Conservation (phyloP, 2,329 filamentous ascomycete species). For the Aspergillus neoniger region DNA sequence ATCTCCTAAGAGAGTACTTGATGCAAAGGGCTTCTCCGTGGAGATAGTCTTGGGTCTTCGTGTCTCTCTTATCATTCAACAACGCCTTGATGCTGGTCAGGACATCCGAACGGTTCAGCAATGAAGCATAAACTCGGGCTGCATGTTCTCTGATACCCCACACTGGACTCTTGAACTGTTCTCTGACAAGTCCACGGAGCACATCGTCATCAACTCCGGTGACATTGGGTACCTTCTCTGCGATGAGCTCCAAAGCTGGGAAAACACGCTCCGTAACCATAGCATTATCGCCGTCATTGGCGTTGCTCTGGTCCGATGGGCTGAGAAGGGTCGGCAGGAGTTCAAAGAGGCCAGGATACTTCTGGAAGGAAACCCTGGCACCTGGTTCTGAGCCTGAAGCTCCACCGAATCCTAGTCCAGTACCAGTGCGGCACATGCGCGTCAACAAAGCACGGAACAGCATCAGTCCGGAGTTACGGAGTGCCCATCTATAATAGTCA, state of each 20-base stretch:
- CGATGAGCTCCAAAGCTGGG: slow-evolving; percentile 49
- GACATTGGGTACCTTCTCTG: slow-evolving; percentile 44
- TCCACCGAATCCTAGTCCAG: slow-evolving; percentile 52
- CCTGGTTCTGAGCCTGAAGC: slow-evolving; percentile 47
- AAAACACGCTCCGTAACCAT: slow-evolving; percentile 47
- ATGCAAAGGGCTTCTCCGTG: slow-evolving; percentile 46
- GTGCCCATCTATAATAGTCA: slow-evolving; percentile 69
- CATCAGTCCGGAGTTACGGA: slow-evolving; percentile 89
- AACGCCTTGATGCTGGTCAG: slow-evolving; percentile 31
- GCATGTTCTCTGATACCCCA: slow-evolving; percentile 52
- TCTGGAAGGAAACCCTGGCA: slow-evolving; percentile 42
- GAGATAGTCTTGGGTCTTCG: slow-evolving; percentile 37
- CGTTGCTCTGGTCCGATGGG: slow-evolving; percentile 21
- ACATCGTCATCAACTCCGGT: slow-evolving; percentile 34
- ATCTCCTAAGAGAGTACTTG: slow-evolving; percentile 40
- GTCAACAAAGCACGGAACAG: slow-evolving; percentile 82
- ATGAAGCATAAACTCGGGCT: slow-evolving; percentile 45
- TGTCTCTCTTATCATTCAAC: slow-evolving; percentile 20
- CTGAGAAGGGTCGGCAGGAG: slow-evolving; percentile 40
- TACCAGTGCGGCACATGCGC: slow-evolving; percentile 53
- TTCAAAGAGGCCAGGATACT: slow-evolving; percentile 42
- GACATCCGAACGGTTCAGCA: slow-evolving; percentile 38
- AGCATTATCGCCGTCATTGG: slow-evolving; percentile 29
- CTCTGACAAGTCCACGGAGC: slow-evolving; percentile 35
- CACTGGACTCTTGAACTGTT: slow-evolving; percentile 45